These are phyloP conservation scores for Citrullus amarus DNA, from an alignment of 306 rosid genomes.

Conservation along the genomic window DNA sequence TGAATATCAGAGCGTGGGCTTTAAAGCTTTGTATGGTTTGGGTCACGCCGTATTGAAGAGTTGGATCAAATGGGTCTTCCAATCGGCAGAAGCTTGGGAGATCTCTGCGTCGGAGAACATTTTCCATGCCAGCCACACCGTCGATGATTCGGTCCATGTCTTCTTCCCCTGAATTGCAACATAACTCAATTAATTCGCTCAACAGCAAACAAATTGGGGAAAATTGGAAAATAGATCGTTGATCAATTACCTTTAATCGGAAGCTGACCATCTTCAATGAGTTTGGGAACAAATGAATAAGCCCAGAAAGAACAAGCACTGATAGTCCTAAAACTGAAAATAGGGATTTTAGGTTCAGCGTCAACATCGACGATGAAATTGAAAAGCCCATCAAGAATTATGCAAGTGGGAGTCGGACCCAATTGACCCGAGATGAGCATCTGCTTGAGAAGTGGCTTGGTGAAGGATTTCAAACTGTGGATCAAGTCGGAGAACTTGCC, in stretches of 20 bases:
- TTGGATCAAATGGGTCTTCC: neutral
- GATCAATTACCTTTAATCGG: slow-evolving; percentile 31
- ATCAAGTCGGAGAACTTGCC: neutral
- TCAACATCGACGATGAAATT: slow-evolving; percentile 17
- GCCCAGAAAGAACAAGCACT: slow-evolving; percentile 36
- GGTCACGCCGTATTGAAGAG: neutral
- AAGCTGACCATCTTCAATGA: slow-evolving; percentile 21
- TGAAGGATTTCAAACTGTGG: neutral
- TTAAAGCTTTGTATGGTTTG: slow-evolving; percentile 6
- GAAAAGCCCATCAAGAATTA: slow-evolving; percentile 30
- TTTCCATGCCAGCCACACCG: slow-evolving; percentile 34
- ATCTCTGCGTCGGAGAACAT: slow-evolving; percentile 34
- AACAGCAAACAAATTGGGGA: neutral
- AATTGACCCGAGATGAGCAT: slow-evolving; percentile 4
- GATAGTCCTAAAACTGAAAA: slow-evolving; percentile 27
- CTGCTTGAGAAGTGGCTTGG: slow-evolving; percentile 19
- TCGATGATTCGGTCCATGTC: slow-evolving; percentile 42
- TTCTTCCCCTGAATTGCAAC: slow-evolving; percentile 19
- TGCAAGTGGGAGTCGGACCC: slow-evolving; percentile 12
- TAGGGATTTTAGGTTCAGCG: slow-evolving; percentile 18
- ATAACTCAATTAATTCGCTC: neutral
- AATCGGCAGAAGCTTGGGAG: slow-evolving; percentile 29
- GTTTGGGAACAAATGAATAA: slow-evolving; percentile 17
- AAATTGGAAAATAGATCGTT: neutral
- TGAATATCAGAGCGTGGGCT: slow-evolving; percentile 30